Percentiles rank a stretch among this genome's conserved stretches.
phyloP scores from a whole-genome alignment of 2,329 filamentous ascomycete genomes.

The Arthrobotrys megalospora region DNA sequence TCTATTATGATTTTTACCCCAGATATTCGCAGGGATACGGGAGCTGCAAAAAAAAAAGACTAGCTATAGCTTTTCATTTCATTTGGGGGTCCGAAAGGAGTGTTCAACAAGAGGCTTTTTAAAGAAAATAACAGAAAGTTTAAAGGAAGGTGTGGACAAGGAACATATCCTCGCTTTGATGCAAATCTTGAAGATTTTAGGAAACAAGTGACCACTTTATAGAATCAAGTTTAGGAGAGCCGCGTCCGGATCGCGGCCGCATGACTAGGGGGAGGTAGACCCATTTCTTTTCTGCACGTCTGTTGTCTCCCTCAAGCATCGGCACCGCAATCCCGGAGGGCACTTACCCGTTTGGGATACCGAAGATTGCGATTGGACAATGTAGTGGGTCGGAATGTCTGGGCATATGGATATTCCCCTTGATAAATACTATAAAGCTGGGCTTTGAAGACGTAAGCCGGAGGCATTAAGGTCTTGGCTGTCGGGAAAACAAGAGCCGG shows the following conservation, averaged over 20 bases:
- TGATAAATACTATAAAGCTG: not conserved
- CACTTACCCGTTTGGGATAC: slow-evolving; percentile 14
- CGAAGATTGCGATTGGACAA: not conserved
- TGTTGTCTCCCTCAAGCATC: not conserved
- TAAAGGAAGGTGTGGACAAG: slow-evolving; percentile 5
- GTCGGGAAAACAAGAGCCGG: slow-evolving; percentile 3
- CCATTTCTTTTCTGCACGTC: not conserved
- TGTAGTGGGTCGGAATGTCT: slow-evolving; percentile 15
- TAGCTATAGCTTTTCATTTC: slow-evolving; percentile 11
- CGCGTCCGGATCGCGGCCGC: not conserved
- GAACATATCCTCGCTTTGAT: slow-evolving; percentile 1
- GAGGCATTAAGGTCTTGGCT: not conserved
- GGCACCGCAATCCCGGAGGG: slow-evolving; percentile 7
- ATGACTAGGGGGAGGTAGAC: not conserved
- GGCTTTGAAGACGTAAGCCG: slow-evolving; percentile 12
- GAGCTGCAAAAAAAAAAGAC: too few species aligned
- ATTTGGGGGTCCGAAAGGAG: not conserved
- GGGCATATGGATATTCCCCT: slow-evolving; percentile 10
- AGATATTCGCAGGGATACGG: not conserved
- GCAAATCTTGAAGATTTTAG: slow-evolving; percentile 23
- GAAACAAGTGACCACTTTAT: slow-evolving; percentile 12
- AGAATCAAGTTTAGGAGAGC: slow-evolving; percentile 11
- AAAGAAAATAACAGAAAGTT: slow-evolving; percentile 1
- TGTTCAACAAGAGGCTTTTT: too few species aligned
- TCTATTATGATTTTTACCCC: slow-evolving; percentile 16